A percentile compares a stretch with the other conserved stretches of the same genome.
Evolutionary conservation across 2,329 filamentous ascomycete species (phyloP).

Genomic region (Tetracladium maxilliforme): DNA sequence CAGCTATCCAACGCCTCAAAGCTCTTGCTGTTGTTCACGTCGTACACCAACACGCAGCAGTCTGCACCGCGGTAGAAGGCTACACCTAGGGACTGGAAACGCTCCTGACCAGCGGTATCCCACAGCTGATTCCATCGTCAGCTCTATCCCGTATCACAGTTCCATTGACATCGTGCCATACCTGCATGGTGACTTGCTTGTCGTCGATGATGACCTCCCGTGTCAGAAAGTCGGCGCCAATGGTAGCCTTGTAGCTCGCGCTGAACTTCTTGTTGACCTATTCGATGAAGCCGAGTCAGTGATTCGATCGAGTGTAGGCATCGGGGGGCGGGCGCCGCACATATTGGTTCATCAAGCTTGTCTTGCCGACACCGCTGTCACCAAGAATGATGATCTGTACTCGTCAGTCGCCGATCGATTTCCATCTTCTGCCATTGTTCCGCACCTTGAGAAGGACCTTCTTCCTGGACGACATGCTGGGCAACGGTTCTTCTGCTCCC

Average conservation of each 20-base stretch:
- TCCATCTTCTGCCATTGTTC: slow-evolving; percentile 2
- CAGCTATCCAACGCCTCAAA: slow-evolving; percentile 98
- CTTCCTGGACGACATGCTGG: slow-evolving; percentile 43
- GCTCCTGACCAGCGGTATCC: slow-evolving; percentile 95
- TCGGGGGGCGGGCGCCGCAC: slow-evolving; percentile 37
- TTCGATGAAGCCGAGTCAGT: slow-evolving; percentile 6
- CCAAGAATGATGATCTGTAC: slow-evolving; percentile 84
- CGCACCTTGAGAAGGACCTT: slow-evolving; percentile 54
- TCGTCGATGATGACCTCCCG: slow-evolving; percentile 97
- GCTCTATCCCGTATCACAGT: slow-evolving; percentile 1
- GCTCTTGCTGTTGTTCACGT: slow-evolving; percentile 98
- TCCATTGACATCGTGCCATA: slow-evolving; percentile 20
- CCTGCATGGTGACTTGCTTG: slow-evolving; percentile 96
- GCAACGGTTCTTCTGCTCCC: too few species aligned
- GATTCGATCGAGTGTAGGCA: slow-evolving; percentile 2
- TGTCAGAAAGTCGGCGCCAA: slow-evolving; percentile 95
- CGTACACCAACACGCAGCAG: slow-evolving; percentile 94
- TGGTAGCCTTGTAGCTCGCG: slow-evolving; percentile 98
- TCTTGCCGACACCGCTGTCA: slow-evolving; percentile 98
- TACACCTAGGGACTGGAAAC: slow-evolving; percentile 92
- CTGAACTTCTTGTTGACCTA: slow-evolving; percentile 99
- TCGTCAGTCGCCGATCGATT: not conserved
- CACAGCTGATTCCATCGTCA: slow-evolving; percentile 72
- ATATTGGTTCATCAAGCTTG: slow-evolving; percentile 99
- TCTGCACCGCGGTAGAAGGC: slow-evolving; percentile 96